phyloP scores from a whole-genome alignment of 768 basidiomycete genomes.

The Wakefieldia striispora region DNA sequence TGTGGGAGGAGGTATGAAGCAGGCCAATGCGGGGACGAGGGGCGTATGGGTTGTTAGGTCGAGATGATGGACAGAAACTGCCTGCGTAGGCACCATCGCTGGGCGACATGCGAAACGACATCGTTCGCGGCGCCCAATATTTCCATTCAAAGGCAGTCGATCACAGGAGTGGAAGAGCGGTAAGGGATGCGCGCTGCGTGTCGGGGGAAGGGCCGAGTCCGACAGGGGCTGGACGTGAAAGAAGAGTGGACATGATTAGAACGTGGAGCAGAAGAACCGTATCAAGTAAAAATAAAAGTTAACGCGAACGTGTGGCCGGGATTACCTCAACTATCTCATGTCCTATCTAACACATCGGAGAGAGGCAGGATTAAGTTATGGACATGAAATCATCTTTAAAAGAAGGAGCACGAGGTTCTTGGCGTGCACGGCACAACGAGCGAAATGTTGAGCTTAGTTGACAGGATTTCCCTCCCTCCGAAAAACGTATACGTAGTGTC shows the following conservation, averaged over 20 bases:
- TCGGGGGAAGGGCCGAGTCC: too few relatives aligned
- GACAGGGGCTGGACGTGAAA: neutral
- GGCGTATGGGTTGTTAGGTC: neutral
- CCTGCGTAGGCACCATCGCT: neutral
- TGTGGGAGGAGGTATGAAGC: neutral
- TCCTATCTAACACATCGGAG: too few relatives aligned
- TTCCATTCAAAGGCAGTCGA: neutral
- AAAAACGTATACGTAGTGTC: neutral
- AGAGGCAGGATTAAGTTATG: slow-evolving; percentile 9
- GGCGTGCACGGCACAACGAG: neutral
- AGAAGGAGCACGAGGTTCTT: neutral
- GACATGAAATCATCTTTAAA: neutral
- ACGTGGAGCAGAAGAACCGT: slow-evolving; percentile 12
- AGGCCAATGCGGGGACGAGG: too few relatives aligned
- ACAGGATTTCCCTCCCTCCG: neutral
- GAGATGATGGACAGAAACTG: neutral
- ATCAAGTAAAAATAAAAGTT: slow-evolving; percentile 1
- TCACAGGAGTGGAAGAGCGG: neutral
- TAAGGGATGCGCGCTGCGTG: too few relatives aligned
- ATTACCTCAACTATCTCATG: slow-evolving; percentile 17
- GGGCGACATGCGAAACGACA: neutral
- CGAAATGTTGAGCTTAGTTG: slow-evolving; percentile 11
- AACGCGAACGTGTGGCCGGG: slow-evolving; percentile 7
- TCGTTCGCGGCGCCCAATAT: neutral
- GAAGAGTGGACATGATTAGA: slow-evolving; percentile 1